Percentiles rank a stretch among this genome's conserved stretches.
These are phyloP conservation scores for Acanthochlamys bracteata DNA, from an alignment of 106 monocot species.

Conservation along the genomic window DNA sequence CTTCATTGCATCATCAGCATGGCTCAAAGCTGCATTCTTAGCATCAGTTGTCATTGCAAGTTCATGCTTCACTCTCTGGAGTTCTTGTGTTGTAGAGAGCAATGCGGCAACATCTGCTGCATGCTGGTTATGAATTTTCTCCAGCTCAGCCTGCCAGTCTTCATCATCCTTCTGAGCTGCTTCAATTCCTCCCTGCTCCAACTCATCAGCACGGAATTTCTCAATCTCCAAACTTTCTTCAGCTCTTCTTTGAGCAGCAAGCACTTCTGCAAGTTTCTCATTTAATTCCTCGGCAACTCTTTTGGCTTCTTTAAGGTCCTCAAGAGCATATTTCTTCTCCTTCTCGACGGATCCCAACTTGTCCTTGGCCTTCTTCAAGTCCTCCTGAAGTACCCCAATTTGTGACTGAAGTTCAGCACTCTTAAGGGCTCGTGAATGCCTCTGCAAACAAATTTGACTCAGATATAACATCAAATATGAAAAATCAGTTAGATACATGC, in stretches of 20 bases:
- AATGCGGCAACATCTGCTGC: constrained; percentile 34
- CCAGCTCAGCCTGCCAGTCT: constrained; percentile 54
- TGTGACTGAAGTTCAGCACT: constrained; percentile 29
- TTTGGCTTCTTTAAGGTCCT: constrained; percentile 62
- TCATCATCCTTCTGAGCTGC: constrained; percentile 45
- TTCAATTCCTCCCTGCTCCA: constrained; percentile 56
- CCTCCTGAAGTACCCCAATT: constrained; percentile 28
- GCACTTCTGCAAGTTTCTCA: constrained; percentile 38
- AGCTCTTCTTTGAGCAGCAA: constrained; percentile 36
- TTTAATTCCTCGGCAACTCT: constrained; percentile 30
- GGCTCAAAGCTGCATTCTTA: constrained; percentile 48
- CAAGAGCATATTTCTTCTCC: constrained; percentile 35
- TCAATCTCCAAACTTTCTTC: constrained; percentile 49
- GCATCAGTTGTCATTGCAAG: constrained; percentile 35
- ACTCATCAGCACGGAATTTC: constrained; percentile 39
- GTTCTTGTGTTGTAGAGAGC: constrained; percentile 31
- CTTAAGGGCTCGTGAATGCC: constrained; percentile 18
- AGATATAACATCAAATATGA: neutral
- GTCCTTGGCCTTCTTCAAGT: constrained; percentile 52
- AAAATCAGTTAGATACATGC: neutral
- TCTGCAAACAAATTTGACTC: constrained; percentile 15
- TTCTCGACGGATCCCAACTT: constrained; percentile 27
- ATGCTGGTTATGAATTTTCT: constrained; percentile 34
- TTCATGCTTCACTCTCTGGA: constrained; percentile 45
- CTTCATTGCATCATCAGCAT: constrained; percentile 46